phyloP scores from a whole-genome alignment of 139 green algal genomes.

The Tetradesmus obliquus region DNA sequence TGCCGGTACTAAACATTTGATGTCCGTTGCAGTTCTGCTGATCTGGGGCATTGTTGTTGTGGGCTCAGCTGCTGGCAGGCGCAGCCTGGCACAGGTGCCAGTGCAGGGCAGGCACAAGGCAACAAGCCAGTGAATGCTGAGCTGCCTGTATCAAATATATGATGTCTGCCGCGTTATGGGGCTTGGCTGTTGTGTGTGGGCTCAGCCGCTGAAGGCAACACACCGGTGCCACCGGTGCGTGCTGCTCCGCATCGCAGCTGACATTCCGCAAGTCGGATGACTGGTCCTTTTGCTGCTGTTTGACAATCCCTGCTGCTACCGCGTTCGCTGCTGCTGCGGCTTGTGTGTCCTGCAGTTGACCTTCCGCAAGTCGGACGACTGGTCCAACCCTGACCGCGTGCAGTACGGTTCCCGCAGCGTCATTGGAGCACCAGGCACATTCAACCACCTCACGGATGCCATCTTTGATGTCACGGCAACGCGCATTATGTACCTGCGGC shows the following conservation, averaged over 20 bases:
- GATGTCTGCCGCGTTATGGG: too few species aligned
- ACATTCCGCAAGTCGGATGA: slow-evolving; percentile 46
- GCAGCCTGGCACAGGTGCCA: too few species aligned
- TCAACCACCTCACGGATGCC: slow-evolving; percentile 90
- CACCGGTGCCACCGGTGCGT: background rate
- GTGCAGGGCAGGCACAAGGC: too few species aligned
- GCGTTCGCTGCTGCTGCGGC: background rate
- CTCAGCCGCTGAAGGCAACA: too few species aligned
- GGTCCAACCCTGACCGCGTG: slow-evolving; percentile 54
- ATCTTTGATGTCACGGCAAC: slow-evolving; percentile 76
- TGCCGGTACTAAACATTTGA: background rate
- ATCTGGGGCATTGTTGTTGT: too few species aligned
- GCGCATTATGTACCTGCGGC: slow-evolving; percentile 87
- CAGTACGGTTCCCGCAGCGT: slow-evolving; percentile 12
- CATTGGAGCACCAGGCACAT: slow-evolving; percentile 73
- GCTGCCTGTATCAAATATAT: too few species aligned
- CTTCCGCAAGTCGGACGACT: slow-evolving; percentile 52
- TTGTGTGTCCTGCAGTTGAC: slow-evolving; percentile 30
- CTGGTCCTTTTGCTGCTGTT: slow-evolving; percentile 28
- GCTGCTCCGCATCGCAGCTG: background rate
- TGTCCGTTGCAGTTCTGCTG: too few species aligned
- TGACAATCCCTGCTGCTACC: background rate
- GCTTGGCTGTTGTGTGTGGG: too few species aligned
- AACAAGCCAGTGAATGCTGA: too few species aligned
- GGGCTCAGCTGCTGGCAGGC: too few species aligned